These are phyloP conservation scores for Rhipidocladum racemiflorum DNA, from an alignment of 176 grass and related monocot species.

Conservation along the genomic window DNA sequence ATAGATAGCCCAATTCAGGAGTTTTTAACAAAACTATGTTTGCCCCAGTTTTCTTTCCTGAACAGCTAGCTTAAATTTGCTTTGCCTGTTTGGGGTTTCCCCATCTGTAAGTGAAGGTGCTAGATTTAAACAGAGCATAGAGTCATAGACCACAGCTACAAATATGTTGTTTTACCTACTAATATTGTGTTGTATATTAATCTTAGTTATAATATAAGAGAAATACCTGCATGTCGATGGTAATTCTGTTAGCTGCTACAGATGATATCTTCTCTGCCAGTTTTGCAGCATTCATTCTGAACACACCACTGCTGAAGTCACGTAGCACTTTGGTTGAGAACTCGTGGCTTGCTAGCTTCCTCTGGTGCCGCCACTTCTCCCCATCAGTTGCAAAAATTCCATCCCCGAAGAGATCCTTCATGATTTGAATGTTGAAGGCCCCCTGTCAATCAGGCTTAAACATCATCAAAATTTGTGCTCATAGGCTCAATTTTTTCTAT, in stretches of 20 bases:
- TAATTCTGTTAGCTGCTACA: constrained; percentile 12
- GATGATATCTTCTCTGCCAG: constrained; percentile 37
- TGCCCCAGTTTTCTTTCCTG: neutral
- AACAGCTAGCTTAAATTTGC: neutral
- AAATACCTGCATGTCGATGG: constrained; percentile 49
- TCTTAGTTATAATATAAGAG: neutral
- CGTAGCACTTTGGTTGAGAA: constrained; percentile 69
- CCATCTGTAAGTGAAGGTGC: neutral
- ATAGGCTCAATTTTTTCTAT: neutral
- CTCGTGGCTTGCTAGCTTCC: constrained; percentile 68
- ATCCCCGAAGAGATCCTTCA: constrained; percentile 66
- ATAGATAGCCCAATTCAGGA: neutral
- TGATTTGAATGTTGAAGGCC: constrained; percentile 16
- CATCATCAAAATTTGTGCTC: neutral
- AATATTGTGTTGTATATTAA: neutral
- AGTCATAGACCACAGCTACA: neutral
- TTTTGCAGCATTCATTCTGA: constrained; percentile 45
- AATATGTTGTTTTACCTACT: neutral
- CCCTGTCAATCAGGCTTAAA: constrained; percentile 28
- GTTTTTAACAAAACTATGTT: neutral
- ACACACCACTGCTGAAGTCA: constrained; percentile 51
- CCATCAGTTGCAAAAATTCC: constrained; percentile 67
- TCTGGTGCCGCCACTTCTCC: constrained; percentile 62
- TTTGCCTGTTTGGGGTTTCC: neutral
- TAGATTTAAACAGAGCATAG: neutral